These are phyloP conservation scores for Dacryopinax spathularia DNA, from an alignment of 768 basidiomycete genomes.

Conservation along the genomic window DNA sequence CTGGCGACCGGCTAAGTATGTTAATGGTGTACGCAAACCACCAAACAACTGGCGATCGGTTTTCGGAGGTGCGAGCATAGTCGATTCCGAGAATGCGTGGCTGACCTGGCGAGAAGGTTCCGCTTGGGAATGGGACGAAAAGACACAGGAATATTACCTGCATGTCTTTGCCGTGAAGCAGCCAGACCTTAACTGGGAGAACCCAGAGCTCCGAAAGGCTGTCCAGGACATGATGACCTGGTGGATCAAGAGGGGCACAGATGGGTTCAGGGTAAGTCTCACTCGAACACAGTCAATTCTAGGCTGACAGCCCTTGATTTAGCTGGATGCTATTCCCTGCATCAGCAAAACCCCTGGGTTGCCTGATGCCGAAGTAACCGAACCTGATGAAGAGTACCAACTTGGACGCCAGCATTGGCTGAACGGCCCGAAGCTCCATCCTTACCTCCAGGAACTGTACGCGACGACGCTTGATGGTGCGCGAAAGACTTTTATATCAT, in stretches of 20 bases:
- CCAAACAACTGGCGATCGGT: constrained; percentile 63
- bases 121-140: constrained; percentile 56
- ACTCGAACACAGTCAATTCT: neutral
- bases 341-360: constrained; percentile 49
- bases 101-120: constrained; percentile 19
- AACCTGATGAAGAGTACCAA: constrained; percentile 39
- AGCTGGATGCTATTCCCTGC: constrained; percentile 61
- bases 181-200: constrained; percentile 69
- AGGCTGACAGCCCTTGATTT: constrained; percentile 5
- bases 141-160: constrained; percentile 55
- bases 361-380: constrained; percentile 49
- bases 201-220: constrained; percentile 37
- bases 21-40: constrained; percentile 38
- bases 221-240: constrained; percentile 54
- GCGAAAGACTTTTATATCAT: constrained; percentile 17
- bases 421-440: constrained; percentile 53
- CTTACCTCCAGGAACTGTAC: constrained; percentile 55
- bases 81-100: neutral
- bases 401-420: constrained; percentile 39
- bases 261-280: constrained; percentile 52
- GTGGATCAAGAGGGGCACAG: constrained; percentile 58
- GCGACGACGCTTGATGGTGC: constrained; percentile 42
- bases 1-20: constrained; percentile 47
- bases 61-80: constrained; percentile 42
- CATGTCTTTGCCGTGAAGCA: constrained; percentile 53